phyloP scores from a whole-genome alignment of 179 eudicot species.

The Beta macrorhiza region DNA sequence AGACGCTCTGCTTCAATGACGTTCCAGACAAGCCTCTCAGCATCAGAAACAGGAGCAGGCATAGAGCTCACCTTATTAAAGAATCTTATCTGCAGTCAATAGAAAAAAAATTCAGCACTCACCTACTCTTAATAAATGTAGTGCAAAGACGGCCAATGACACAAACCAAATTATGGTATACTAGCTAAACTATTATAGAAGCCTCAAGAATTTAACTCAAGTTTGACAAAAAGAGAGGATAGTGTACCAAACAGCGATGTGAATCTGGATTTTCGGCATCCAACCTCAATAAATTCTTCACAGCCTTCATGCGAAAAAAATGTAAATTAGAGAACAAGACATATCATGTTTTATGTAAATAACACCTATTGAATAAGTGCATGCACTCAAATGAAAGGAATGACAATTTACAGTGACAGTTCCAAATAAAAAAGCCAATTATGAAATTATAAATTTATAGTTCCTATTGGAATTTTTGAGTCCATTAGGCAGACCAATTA shows the following conservation, averaged over 20 bases:
- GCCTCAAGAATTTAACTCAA: neutral
- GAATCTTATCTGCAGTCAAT: slow-evolving; percentile 61
- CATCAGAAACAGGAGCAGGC: slow-evolving; percentile 76
- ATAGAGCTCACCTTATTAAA: slow-evolving; percentile 69
- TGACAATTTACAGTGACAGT: neutral
- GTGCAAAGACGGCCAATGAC: neutral
- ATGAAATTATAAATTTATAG: neutral
- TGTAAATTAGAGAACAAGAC: neutral
- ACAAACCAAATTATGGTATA: neutral
- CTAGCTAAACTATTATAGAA: slow-evolving; percentile 1
- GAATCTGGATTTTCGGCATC: slow-evolving; percentile 83
- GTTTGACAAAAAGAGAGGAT: neutral
- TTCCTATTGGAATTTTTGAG: neutral
- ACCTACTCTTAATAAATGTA: neutral
- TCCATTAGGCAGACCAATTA: slow-evolving; percentile 23
- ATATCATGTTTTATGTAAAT: neutral
- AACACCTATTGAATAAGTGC: neutral
- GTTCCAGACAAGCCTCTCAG: slow-evolving; percentile 75
- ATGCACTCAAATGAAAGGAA: neutral
- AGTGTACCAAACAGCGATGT: slow-evolving; percentile 87
- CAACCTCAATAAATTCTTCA: slow-evolving; percentile 76
- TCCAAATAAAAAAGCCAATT: neutral
- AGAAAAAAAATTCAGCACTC: slow-evolving; percentile 11
- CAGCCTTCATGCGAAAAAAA: slow-evolving; percentile 51
- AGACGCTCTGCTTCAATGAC: slow-evolving; percentile 86